A percentile compares a stretch with the other conserved stretches of the same genome.
phyloP scores from a whole-genome alignment of 2,329 filamentous ascomycete species.

The Xylariaceae sp. region DNA sequence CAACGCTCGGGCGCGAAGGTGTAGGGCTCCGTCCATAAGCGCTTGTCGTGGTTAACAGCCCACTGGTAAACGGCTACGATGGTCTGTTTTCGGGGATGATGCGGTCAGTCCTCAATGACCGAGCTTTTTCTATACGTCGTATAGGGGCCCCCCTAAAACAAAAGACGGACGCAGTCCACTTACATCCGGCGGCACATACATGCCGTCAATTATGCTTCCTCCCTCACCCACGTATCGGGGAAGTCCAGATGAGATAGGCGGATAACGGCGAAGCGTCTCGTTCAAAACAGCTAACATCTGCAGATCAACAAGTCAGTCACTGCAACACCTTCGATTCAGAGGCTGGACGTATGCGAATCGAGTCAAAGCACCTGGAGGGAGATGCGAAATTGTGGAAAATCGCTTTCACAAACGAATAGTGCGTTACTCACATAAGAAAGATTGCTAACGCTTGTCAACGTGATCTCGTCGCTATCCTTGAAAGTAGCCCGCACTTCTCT shows the following conservation, averaged over 20 bases:
- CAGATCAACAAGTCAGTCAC: neutral
- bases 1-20: constrained; percentile 39
- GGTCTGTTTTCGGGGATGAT: constrained; percentile 24
- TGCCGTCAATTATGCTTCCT: constrained; percentile 23
- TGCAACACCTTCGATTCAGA: too few species aligned
- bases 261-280: constrained; percentile 40
- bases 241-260: constrained; percentile 27
- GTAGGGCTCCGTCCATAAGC: constrained; percentile 35
- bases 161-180: constrained; percentile 2
- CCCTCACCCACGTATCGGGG: constrained; percentile 22
- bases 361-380: too few species aligned
- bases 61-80: constrained; percentile 35
- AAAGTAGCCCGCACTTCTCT: constrained; percentile 38
- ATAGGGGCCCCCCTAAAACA: too few species aligned
- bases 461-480: constrained; percentile 30
- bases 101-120: neutral
- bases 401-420: too few species aligned
- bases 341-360: too few species aligned
- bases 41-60: constrained; percentile 32
- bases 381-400: neutral
- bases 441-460: neutral
- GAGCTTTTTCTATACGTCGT: neutral
- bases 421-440: neutral
- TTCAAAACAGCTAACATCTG: constrained; percentile 38
- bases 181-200: constrained; percentile 25